Conservation (phyloP, 2,329 filamentous ascomycete genomes). For the Laburnicola sp. region DNA sequence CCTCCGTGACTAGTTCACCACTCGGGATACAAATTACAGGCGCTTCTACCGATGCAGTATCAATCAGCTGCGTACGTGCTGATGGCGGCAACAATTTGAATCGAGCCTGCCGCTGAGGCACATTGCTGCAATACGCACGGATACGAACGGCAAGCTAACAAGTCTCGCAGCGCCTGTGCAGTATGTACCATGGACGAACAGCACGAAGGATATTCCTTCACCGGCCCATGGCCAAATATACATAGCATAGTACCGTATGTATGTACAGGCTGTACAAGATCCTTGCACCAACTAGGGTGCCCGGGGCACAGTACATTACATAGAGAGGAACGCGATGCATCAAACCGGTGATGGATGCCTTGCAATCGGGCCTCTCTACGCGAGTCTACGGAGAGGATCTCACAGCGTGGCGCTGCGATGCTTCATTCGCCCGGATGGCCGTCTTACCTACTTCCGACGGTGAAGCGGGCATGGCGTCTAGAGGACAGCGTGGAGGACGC, state of each 20-base stretch:
- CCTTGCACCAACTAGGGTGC: constrained; percentile 18
- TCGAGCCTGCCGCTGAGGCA: constrained; percentile 10
- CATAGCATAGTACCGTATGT: no score
- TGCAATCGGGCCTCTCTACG: constrained; percentile 25
- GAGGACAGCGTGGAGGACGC: constrained; percentile 7
- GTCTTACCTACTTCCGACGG: constrained; percentile 21
- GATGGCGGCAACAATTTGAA: not conserved
- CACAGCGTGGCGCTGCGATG: constrained; percentile 11
- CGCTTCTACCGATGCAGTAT: not conserved
- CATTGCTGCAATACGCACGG: constrained; percentile 16
- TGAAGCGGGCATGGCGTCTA: constrained; percentile 11
- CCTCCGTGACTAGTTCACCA: constrained; percentile 6
- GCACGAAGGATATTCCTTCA: not conserved
- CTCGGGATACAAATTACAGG: constrained; percentile 15
- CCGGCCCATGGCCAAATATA: no score
- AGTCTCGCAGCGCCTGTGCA: constrained; percentile 25
- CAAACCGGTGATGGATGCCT: constrained; percentile 31
- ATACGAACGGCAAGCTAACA: constrained; percentile 20
- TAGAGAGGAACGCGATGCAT: constrained; percentile 21
- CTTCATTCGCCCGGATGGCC: constrained; percentile 13
- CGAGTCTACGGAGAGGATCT: constrained; percentile 17
- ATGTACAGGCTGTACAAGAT: constrained; percentile 21
- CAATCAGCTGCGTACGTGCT: not conserved
- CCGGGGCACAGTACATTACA: constrained; percentile 20
- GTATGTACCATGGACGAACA: constrained; percentile 7